Evolutionary conservation across 1,284 basidiomycete species (phyloP).

Genomic region (Ustilago tritici): DNA sequence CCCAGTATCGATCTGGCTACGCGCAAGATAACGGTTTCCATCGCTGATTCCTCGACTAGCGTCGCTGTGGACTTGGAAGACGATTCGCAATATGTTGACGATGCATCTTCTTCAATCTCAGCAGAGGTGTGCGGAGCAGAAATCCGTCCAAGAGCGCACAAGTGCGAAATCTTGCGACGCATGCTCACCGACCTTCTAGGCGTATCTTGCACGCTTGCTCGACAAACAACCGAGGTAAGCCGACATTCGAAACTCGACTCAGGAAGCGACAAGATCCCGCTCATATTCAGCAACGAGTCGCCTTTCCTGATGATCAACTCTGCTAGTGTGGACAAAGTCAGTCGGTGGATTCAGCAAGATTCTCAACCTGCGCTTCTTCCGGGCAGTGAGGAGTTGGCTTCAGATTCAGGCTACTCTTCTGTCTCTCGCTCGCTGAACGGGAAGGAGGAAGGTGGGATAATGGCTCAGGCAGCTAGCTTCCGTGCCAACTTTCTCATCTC

Average conservation of each 20-base stretch:
- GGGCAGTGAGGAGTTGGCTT: conserved; percentile 27
- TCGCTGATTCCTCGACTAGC: conserved; percentile 1
- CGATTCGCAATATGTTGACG: conserved; percentile 25
- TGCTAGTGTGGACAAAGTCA: conserved; percentile 39
- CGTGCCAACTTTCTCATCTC: conserved; percentile 55
- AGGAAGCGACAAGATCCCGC: conserved; percentile 37
- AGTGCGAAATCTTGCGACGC: conserved; percentile 16
- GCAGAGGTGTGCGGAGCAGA: conserved; percentile 34
- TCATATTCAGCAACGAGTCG: conserved; percentile 58
- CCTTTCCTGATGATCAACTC: conserved; percentile 58
- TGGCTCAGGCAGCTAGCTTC: conserved; percentile 44
- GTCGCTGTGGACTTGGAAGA: conserved; percentile 22
- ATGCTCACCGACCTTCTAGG: conserved; percentile 45
- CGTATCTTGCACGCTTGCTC: conserved; percentile 46
- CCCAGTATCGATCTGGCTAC: conserved; percentile 31
- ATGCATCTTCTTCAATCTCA: not conserved
- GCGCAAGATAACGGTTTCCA: conserved; percentile 24
- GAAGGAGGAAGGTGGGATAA: not conserved
- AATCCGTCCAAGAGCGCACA: conserved; percentile 32
- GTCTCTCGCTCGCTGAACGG: not conserved
- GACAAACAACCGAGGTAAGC: conserved; percentile 23
- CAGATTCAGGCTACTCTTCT: conserved; percentile 46
- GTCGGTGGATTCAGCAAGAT: conserved; percentile 34
- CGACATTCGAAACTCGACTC: conserved; percentile 41
- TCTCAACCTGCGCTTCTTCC: not conserved